These are phyloP conservation scores for Kwoniella dejecticola DNA, from an alignment of 768 basidiomycete species.

Conservation along the genomic window DNA sequence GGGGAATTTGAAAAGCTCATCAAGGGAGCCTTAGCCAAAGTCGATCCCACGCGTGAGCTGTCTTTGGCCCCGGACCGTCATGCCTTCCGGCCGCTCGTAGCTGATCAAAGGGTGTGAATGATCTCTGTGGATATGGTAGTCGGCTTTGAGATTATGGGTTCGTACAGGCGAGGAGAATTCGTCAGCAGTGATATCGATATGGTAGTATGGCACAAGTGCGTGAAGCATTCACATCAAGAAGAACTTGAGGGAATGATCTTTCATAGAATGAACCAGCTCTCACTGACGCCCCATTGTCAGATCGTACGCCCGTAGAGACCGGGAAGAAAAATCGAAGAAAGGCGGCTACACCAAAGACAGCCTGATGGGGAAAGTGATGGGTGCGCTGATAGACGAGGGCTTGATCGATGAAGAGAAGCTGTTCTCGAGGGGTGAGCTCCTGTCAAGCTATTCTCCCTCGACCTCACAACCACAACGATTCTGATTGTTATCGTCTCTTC, in stretches of 20 bases:
- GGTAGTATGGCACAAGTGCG: conserved; percentile 48
- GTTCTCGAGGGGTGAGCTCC: conserved; percentile 35
- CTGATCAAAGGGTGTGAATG: background rate
- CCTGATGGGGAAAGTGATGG: conserved; percentile 39
- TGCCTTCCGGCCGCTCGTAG: background rate
- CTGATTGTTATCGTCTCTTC: background rate
- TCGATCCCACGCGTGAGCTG: conserved; percentile 37
- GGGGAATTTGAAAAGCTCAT: conserved; percentile 35
- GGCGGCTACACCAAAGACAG: conserved; percentile 16
- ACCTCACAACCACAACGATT: background rate
- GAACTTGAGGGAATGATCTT: too few relatives aligned
- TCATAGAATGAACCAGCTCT: too few relatives aligned
- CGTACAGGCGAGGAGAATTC: conserved; percentile 45
- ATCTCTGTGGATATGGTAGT: conserved; percentile 27
- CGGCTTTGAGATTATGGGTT: conserved; percentile 50
- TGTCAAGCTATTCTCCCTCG: background rate
- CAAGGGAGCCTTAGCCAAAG: conserved; percentile 34
- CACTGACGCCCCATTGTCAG: too few relatives aligned
- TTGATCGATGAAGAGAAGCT: conserved; percentile 33
- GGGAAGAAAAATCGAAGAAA: conserved; percentile 22
- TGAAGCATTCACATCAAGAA: too few relatives aligned
- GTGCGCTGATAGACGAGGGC: conserved; percentile 30
- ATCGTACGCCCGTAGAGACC: conserved; percentile 27
- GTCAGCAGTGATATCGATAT: conserved; percentile 50
- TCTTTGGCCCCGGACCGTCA: background rate